Base-by-base conservation (phyloP, 2,329 filamentous ascomycete genomes). In the Botryotinia calthae region DNA sequence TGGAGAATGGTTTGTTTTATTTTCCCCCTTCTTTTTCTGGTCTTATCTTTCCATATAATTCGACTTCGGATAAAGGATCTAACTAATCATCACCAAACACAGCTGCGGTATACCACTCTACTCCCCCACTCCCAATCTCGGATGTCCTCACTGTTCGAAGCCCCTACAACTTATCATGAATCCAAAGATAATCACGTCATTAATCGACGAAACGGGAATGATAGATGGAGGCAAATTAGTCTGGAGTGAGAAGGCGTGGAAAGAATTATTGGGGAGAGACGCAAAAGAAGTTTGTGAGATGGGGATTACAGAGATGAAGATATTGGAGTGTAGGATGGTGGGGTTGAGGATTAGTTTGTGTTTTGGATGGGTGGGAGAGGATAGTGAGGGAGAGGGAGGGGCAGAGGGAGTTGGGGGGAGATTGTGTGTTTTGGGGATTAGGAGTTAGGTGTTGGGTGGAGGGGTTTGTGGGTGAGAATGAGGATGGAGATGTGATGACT, bases 151-250 rank as follows among this genome's bases (percentile, higher is more conserved):
- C 74, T 86, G 84, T 74, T 72, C 76, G 20, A 77, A 70, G 16
- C 63, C 74, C 4, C 74, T 78, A 28, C 4, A 64, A 74, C 0
- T 80, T 85, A 18, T 74, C 75, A 12, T 84, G 4, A 86, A 86
- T 74, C 81, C 84, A 6, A 80, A 80, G 16, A 79, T 84, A 46
- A 78, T 86, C 40, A 83, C 84, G 14, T 78, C 77, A 0, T 76
- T 86, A 3, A 68, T 83, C 12, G 85, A 91, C 73, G 89, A 91
- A 79, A 90, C 87, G 0, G 88, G 86, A 8, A 83, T 82, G 48
- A 82, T 89, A 14, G 78, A 80, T 1, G 78, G 82, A 2, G 85
- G 85, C 0, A 89, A 88, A 79, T 80, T 90, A 3, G 80, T 89
- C 28, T 85, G 89, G 81, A 85, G 84, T 8, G 81, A 84, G 25